Evolutionary conservation across 805 yeast species (phyloP), one percentile per base, ranked within the genome.

Genomic region (Vanderwaltozyma verrucispora): DNA sequence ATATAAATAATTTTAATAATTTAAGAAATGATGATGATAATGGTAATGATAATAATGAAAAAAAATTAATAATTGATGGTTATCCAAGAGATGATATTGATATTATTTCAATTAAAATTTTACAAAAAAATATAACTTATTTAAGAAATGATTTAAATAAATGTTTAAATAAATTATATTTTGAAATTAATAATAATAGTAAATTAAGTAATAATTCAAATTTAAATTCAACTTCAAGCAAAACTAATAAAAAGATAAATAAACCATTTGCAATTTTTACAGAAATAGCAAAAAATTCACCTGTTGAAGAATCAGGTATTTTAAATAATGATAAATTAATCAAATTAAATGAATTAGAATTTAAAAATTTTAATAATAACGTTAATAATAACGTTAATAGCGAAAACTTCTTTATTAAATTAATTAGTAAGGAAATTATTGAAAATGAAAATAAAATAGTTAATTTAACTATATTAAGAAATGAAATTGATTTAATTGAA

Each of bases 51-150:
- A 19, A 25, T 19, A 20, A 14, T 9, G 15, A 19, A 5, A 9
- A 15, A 14, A n/a, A n/a, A n/a, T 18, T 23, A 17, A 15, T 30
- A 13, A 16, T 31, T 19, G 37, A 89, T 51, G 96, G 96, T 16
- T 89, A 74, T 49, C 98, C 98, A 1, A 63, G 96, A 30, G 57
- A 66, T 14, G 96, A 89, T 51, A 69, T 89, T 20, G 94, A 89
- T 50, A 81, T 89, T 4, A 74, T 86, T 2, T 71, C 71, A 36
- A 66, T 86, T 11, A 63, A 95, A 37, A 55, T 71, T 9, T 53
- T 77, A 1, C 63, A 96, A 41, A 71, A 76, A 9, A 72, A 71
- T 49, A 74, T 88, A 24, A 75, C 81, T 26, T 65, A 81, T 36
- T 63, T 81, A 28, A 66, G 79, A 40, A 88, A 86, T 50, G 96